Percentiles rank a stretch among this genome's conserved stretches.
Evolutionary conservation across 495 filamentous ascomycete species (phyloP).

Genomic region (Tuber aestivum): DNA sequence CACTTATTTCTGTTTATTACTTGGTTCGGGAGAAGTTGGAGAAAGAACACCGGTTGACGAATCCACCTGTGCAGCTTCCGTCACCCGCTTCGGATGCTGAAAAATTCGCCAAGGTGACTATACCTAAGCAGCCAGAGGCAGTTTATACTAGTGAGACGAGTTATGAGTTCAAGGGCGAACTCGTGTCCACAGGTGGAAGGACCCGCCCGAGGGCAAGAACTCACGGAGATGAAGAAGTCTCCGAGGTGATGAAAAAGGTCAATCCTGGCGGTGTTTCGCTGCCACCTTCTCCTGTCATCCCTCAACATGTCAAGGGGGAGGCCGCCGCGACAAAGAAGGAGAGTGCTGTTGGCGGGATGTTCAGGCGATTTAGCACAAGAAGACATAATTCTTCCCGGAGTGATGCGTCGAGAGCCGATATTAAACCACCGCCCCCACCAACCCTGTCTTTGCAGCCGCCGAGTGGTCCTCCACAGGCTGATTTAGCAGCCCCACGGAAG

Average conservation of each 20-base stretch:
- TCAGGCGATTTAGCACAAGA: conserved; percentile 86
- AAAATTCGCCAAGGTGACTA: conserved; percentile 26
- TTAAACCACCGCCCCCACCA: conserved; percentile 43
- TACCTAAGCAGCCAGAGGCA: conserved; percentile 58
- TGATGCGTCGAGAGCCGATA: conserved; percentile 43
- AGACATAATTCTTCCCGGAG: conserved; percentile 55
- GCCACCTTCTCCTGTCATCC: conserved; percentile 53
- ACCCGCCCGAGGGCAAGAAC: conserved; percentile 81
- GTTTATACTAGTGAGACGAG: conserved; percentile 79
- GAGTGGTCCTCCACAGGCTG: conserved; percentile 60
- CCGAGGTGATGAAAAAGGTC: conserved; percentile 66
- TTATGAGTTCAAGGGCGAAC: conserved; percentile 76
- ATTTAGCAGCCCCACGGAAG: conserved; percentile 59
- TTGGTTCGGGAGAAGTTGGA: conserved; percentile 92
- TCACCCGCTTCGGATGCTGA: conserved; percentile 33
- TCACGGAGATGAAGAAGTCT: conserved; percentile 89
- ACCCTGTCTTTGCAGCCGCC: conserved; percentile 42
- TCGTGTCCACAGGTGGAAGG: conserved; percentile 64
- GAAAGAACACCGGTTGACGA: conserved; percentile 54
- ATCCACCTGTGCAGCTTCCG: conserved; percentile 24
- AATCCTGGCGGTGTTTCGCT: conserved; percentile 54
- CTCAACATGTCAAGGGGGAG: conserved; percentile 52
- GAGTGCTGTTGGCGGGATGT: conserved; percentile 75
- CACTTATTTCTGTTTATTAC: conserved; percentile 90
- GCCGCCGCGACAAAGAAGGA: conserved; percentile 71